Base-by-base conservation (phyloP, 331 rosid genomes). In the Dryas integrifolia region DNA sequence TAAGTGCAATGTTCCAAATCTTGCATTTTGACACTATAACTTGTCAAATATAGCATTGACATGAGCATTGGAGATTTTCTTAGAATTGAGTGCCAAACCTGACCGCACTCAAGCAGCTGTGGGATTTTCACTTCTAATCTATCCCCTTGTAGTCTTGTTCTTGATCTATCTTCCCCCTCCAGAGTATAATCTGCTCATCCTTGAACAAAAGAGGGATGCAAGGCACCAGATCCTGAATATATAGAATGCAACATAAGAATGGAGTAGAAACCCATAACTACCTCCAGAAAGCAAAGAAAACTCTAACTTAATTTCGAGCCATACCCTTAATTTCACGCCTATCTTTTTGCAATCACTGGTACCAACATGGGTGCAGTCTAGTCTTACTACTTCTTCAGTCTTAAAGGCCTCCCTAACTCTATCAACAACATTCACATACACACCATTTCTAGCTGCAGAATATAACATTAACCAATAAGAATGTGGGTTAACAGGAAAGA, bases 131-230 rank as follows among this genome's bases (percentile, higher is more conserved):
- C 40, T 30, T 16, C 59, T 43, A 60, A 18, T 67, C 66, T 48
- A 46, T 51, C 46, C 61, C 38, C 69, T 79, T 67, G 58, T 76
- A 70, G 70, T 63, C 39, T 52, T 70, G 80, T 41, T 61, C 75
- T 60, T 67, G 74, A 46, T 77, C 80, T 55, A 43, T 65, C 67
- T 85, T 83, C 52, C 98, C 97, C 84, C 91, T 84, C 97, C 98
- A 94, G 35, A 94, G 87, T 77, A 94, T 85, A 69, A 94, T 85
- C 84, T 91, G 97, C 80, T 86, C 97, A 45, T 89, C 92, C 85
- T 94, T 91, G 86, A 94, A 86, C 81, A 94, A 58, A 85, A 94
- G 81, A 24, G 98, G 98, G 15, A 86, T 82, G 66, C 97, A 94
- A 38, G 96, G 96, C 30, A 85, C 96, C 55, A 91, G 82, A 83